Base-by-base conservation (phyloP, 306 rosid genomes). In the Cucurbita moschata region DNA sequence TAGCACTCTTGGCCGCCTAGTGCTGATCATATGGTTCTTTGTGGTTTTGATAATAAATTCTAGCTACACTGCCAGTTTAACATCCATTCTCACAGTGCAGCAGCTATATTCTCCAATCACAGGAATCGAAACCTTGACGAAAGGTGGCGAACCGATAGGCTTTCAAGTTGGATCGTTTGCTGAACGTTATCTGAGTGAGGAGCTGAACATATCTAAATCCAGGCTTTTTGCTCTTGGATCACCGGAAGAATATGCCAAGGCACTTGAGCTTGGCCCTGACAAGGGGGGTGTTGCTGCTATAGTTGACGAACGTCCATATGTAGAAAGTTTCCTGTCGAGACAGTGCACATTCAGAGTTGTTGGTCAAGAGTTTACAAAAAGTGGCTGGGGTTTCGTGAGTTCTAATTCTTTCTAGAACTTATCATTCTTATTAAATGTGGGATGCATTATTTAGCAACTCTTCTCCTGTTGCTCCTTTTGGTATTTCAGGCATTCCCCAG, bases 381-480 rank as follows among this genome's bases (percentile, higher is more conserved):
- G 92, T 54, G 96, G 99, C 77, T 94, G 99, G 99, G 99, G 99
- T 40, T 94, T 94, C 83, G 97, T 93, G 79, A 90, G 98, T 84
- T 76, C 82, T 76, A 1, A 50, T 30, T 50, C 38, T 51, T 70
- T 10, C 53, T 21, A 13, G 42, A 19, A 43, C n/a, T 43, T 44
- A 15, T 44, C 69, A 2, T 16, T 23, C 43, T 69, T 49, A 23
- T 49, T 23, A 47, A 47, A 42, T 46, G 6, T 68, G 16, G 47
- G 56, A 46, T 68, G 8, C 14, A 62, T 40, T n/a, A 46, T 64
- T 75, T 65, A n/a, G 37, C 30, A 26, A 60, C 13, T 60, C 14
- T 51, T 16, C 47, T 52, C 39, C 13, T 46, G 55, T 39, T 80
- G 15, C 14, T 56, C 3, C 59, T 51, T 54, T 6, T 13, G 42